Percentiles rank a stretch among this genome's conserved stretches.
These are phyloP conservation scores for Thermothelomyces thermophilus DNA, from an alignment of 2,329 filamentous ascomycete genomes.

Conservation along the genomic window DNA sequence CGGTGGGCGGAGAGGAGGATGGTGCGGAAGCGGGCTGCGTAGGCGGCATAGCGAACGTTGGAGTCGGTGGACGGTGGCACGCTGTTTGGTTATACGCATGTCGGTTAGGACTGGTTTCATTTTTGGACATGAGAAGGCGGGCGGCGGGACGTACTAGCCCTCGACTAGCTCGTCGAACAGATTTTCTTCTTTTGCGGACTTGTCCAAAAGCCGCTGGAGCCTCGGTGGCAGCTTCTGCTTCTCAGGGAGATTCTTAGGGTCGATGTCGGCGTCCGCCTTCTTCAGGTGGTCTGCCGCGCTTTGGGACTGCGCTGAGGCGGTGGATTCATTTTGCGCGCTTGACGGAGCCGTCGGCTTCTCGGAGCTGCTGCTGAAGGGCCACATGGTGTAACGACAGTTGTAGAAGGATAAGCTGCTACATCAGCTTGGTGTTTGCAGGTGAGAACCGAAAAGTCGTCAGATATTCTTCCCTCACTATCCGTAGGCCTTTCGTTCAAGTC, in stretches of 20 bases:
- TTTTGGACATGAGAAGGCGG: neutral
- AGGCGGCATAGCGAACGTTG: conserved; percentile 84
- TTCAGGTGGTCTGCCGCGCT: conserved; percentile 25
- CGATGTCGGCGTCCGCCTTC: conserved; percentile 28
- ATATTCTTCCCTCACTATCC: neutral
- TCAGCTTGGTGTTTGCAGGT: neutral
- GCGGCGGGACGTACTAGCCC: conserved; percentile 73
- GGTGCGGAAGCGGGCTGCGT: conserved; percentile 77
- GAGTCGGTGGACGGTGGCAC: conserved; percentile 75
- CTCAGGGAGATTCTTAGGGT: conserved; percentile 37
- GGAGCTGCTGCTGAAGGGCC: conserved; percentile 33
- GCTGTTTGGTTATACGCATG: conserved; percentile 35
- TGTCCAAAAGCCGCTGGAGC: conserved; percentile 54
- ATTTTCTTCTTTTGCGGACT: conserved; percentile 57
- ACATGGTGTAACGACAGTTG: conserved; percentile 19
- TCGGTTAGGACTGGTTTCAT: neutral
- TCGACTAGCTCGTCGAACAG: conserved; percentile 73
- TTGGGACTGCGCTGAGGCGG: conserved; percentile 24
- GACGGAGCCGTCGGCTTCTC: conserved; percentile 27
- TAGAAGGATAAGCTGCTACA: neutral
- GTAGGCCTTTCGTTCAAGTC: no score
- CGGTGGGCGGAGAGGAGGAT: conserved; percentile 86
- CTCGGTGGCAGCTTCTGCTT: conserved; percentile 46
- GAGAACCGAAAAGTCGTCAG: neutral
- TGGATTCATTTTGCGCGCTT: conserved; percentile 12